phyloP scores from a whole-genome alignment of 106 monocot species.

The Phalaenopsis aphrodite region DNA sequence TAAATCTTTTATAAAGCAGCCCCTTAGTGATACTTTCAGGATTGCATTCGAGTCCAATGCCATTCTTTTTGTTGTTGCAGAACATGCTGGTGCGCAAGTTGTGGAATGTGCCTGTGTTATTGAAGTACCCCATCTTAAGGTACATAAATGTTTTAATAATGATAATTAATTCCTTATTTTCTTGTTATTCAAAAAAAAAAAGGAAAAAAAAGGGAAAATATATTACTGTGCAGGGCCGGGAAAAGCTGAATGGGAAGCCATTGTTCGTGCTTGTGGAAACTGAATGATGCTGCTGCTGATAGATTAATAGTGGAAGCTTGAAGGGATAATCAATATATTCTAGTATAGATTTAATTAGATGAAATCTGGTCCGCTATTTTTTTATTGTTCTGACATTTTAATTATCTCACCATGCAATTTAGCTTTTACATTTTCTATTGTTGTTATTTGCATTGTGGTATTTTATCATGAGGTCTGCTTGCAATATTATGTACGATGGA shows the following conservation, averaged over 20 bases:
- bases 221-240: neutral
- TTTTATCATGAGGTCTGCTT: no score
- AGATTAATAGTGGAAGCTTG: neutral
- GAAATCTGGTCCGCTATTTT: neutral
- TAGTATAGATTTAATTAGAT: neutral
- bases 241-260: conserved; percentile 9
- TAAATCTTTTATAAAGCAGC: no score
- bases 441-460: no score
- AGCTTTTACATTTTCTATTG: no score
- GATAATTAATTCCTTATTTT: neutral
- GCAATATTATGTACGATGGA: no score
- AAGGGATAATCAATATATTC: neutral
- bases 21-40: no score
- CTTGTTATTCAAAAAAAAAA: neutral
- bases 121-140: conserved; percentile 26
- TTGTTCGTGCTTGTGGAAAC: conserved; percentile 5
- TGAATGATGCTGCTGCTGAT: conserved; percentile 2
- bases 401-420: neutral
- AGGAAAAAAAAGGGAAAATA: neutral
- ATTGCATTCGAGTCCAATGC: no score
- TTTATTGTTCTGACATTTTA: neutral
- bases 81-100: conserved; percentile 22
- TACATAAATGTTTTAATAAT: neutral
- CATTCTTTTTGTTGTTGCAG: neutral
- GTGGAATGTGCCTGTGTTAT: conserved; percentile 26